These are phyloP conservation scores for Fusarium incarnatum DNA, from an alignment of 2,329 filamentous ascomycete genomes.

Conservation along the genomic window DNA sequence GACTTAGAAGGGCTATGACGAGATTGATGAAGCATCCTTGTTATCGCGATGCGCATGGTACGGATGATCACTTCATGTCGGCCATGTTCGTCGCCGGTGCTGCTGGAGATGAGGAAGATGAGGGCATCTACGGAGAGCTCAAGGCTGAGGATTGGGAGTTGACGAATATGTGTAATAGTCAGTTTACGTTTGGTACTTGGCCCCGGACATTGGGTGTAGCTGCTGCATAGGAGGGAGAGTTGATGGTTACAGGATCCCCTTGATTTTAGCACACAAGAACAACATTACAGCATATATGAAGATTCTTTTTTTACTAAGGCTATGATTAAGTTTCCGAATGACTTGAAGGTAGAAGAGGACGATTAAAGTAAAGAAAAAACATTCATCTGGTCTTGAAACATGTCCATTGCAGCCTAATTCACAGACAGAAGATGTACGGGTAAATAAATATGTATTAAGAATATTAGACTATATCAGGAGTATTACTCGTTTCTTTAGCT, in stretches of 20 bases:
- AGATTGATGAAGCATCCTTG: conserved; percentile 75
- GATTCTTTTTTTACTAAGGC: no score
- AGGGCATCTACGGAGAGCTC: conserved; percentile 55
- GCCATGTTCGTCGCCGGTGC: conserved; percentile 72
- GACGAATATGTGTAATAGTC: conserved; percentile 72
- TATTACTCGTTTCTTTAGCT: no score
- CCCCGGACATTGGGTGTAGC: conserved; percentile 8
- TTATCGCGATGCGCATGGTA: conserved; percentile 74
- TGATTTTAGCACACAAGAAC: no score
- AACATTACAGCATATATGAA: no score
- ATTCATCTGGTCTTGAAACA: no score
- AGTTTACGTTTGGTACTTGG: conserved; percentile 64
- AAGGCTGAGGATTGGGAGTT: conserved; percentile 75
- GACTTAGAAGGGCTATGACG: conserved; percentile 65
- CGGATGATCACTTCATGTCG: conserved; percentile 78
- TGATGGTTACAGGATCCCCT: neutral
- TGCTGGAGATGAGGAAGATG: conserved; percentile 61
- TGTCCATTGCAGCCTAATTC: no score
- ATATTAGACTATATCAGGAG: neutral
- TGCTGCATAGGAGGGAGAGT: neutral
- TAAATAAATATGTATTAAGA: conserved; percentile 2
- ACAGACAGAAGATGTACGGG: neutral
- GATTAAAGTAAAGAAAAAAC: no score
- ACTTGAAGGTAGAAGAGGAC: accelerated
- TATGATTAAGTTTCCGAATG: no score